Base-by-base conservation (phyloP, 768 basidiomycete species). In the Boletus bicolor region DNA sequence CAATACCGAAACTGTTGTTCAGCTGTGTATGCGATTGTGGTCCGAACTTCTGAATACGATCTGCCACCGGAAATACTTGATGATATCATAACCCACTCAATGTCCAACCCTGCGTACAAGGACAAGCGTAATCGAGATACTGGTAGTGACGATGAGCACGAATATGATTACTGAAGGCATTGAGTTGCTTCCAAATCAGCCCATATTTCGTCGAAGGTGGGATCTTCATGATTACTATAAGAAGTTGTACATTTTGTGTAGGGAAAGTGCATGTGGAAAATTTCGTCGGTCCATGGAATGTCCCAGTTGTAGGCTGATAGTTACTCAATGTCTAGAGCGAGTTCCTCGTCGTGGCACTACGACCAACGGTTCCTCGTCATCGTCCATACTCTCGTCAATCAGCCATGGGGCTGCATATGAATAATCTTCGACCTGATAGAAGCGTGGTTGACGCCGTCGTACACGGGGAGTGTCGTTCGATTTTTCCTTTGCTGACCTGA, bases 41-140 rank as follows among this genome's bases (percentile, higher is more conserved):
- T 92, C 49, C 81, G 90, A 50, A 80, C 79, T 47, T 89, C 85
- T 17, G 89, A 91, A 62, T 89, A 84, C 60, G 85, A 88, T 61
- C 66, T 89, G 7, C 79, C 86, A 4, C 79, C 79, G 8, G 82
- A 88, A 45, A 79, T 84, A 70, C 72, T 90, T 36, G 86, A 88
- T 56, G 86, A 87, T 64, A 81, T 91, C 38, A 81, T 90, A 49
- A 75, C 76, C 2, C 79, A 75, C 48, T 75, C 77, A 11, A 74
- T 80, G 45, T 75, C 79, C 26, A 72, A 47, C 39, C 73, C 68
- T 55, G 44, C 48, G 4, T 42, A 53, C 51, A 66, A 58, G 47
- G 58, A 60, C 35, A 70, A 45, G 46, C 55, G 56, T 44, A 47
- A 57, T 44, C 57, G 67, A 30, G 61, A 64, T 35, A 21, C 39